Evolutionary conservation across 2,329 filamentous ascomycete genomes (phyloP).

Genomic region (Monosporascus sp.): DNA sequence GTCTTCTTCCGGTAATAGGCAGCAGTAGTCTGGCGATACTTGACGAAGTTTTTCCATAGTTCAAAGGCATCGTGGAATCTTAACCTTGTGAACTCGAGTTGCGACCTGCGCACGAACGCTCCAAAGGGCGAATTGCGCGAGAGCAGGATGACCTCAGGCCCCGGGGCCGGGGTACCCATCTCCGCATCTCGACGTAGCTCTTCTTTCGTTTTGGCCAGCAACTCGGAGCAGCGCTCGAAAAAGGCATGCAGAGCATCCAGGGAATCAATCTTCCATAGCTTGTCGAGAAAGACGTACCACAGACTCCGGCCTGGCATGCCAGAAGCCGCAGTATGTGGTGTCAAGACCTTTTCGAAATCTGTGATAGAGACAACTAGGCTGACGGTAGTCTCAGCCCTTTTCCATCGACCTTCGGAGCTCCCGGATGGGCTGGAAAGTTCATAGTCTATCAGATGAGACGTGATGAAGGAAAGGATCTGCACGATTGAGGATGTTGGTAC

Average conservation of each 20-base stretch:
- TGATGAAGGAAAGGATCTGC: slow-evolving; percentile 72
- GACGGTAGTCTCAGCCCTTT: slow-evolving; percentile 44
- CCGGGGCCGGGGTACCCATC: slow-evolving; percentile 42
- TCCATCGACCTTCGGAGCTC: slow-evolving; percentile 36
- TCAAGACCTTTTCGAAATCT: slow-evolving; percentile 55
- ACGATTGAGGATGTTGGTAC: slow-evolving; percentile 67
- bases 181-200: slow-evolving; percentile 53
- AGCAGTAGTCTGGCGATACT: slow-evolving; percentile 73
- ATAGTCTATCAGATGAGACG: slow-evolving; percentile 60
- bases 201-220: slow-evolving; percentile 59
- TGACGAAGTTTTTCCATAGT: slow-evolving; percentile 78
- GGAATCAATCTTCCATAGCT: slow-evolving; percentile 79
- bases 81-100: slow-evolving; percentile 74
- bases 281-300: slow-evolving; percentile 80
- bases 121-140: slow-evolving; percentile 75
- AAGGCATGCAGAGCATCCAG: slow-evolving; percentile 76
- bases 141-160: slow-evolving; percentile 52
- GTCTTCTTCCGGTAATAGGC: slow-evolving; percentile 59
- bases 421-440: slow-evolving; percentile 29
- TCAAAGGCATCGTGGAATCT: slow-evolving; percentile 73
- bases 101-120: slow-evolving; percentile 68
- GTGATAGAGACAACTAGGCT: slow-evolving; percentile 50
- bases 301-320: slow-evolving; percentile 70
- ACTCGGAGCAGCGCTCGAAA: slow-evolving; percentile 53
- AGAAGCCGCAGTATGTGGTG: slow-evolving; percentile 44